Conservation (phyloP, 305 asterid species). For the Solanum hybrid region DNA sequence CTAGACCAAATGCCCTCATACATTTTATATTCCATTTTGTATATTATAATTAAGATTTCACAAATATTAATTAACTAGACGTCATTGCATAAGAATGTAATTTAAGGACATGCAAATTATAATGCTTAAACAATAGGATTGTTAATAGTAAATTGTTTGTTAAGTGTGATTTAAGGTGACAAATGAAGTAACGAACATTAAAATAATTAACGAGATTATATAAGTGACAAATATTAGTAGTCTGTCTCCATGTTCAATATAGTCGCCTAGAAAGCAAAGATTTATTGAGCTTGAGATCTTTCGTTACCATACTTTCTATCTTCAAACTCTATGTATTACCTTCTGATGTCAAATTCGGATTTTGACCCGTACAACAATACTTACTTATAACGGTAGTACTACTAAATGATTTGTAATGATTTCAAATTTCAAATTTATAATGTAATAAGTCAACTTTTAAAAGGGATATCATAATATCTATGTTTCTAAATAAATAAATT, state of each 20-base stretch:
- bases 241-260: background rate
- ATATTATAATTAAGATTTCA: too few relatives aligned
- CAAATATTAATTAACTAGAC: background rate
- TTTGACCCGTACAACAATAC: background rate
- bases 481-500: background rate
- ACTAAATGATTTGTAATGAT: background rate
- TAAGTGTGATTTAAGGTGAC: background rate
- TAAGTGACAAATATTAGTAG: background rate
- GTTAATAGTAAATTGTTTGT: background rate
- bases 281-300: background rate
- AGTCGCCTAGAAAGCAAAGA: background rate
- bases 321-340: too few relatives aligned
- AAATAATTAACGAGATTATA: background rate
- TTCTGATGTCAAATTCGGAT: too few relatives aligned
- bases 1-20: constrained; percentile 23
- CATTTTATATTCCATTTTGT: too few relatives aligned
- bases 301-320: too few relatives aligned
- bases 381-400: background rate
- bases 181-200: background rate
- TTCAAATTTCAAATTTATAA: too few relatives aligned
- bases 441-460: background rate
- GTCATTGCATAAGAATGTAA: background rate
- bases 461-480: background rate
- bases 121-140: background rate
- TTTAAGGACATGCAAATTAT: background rate